phyloP scores from a whole-genome alignment of 257 asterid species.

The Salvia miltiorrhiza region DNA sequence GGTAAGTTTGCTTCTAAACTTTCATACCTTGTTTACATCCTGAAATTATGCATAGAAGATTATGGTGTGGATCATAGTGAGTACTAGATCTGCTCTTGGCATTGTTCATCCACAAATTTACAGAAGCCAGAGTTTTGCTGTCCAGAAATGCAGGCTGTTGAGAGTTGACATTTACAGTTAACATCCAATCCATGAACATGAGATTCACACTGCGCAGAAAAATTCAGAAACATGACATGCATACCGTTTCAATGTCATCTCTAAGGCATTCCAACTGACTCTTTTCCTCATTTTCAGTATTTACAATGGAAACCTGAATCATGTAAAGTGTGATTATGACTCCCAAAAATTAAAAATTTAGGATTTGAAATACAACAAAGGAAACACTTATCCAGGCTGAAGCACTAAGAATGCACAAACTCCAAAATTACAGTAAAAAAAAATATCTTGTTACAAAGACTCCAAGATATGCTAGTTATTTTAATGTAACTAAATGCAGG shows the following conservation, averaged over 20 bases:
- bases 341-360: not conserved
- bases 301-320: conserved; percentile 70
- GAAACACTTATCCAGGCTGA: not conserved
- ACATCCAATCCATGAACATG: conserved; percentile 16
- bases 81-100: conserved; percentile 81
- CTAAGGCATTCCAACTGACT: conserved; percentile 67
- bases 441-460: not conserved
- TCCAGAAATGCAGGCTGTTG: conserved; percentile 75
- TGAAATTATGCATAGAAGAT: conserved; percentile 70
- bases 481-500: conserved; percentile 3
- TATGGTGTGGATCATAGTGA: conserved; percentile 93
- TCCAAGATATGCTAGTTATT: not conserved
- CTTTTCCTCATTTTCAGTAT: conserved; percentile 65
- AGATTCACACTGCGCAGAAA: conserved; percentile 14
- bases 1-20: conserved; percentile 8
- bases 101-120: conserved; percentile 95
- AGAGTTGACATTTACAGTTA: conserved; percentile 16
- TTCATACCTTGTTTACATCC: conserved; percentile 77
- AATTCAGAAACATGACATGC: conserved; percentile 25
- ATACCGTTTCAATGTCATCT: conserved; percentile 71
- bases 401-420: not conserved
- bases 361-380: not conserved
- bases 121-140: conserved; percentile 55
- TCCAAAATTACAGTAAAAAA: not conserved
- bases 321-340: conserved; percentile 13